Percentiles rank a stretch among this genome's conserved stretches.
These are phyloP conservation scores for Panaeolus papilionaceus DNA, from an alignment of 768 basidiomycete species.

Conservation along the genomic window DNA sequence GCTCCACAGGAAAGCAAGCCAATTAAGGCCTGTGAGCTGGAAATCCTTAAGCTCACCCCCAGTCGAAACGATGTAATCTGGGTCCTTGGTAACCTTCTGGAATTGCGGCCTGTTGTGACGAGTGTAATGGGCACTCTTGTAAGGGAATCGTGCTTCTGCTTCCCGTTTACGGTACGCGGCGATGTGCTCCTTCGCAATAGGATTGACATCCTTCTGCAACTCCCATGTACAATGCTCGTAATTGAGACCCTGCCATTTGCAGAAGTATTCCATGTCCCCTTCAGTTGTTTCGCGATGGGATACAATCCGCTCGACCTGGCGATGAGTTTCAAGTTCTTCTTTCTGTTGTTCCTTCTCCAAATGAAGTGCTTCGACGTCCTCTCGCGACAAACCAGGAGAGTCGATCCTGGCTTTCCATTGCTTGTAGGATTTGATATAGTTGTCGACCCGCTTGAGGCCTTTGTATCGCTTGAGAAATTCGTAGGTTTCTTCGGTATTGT, in stretches of 20 bases:
- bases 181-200: conserved; percentile 79
- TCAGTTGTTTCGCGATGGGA: conserved; percentile 71
- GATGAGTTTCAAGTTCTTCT: conserved; percentile 90
- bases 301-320: conserved; percentile 91
- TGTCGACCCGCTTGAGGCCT: conserved; percentile 97
- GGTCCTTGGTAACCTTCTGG: conserved; percentile 85
- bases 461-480: conserved; percentile 95
- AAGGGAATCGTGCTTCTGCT: conserved; percentile 82
- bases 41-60: conserved; percentile 96
- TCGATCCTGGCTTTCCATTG: conserved; percentile 69
- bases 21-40: conserved; percentile 97
- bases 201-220: conserved; percentile 75
- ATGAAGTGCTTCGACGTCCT: conserved; percentile 89
- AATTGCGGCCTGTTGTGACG: conserved; percentile 77
- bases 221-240: conserved; percentile 99
- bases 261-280: conserved; percentile 82
- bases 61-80: conserved; percentile 78
- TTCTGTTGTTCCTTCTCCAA: conserved; percentile 91
- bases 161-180: conserved; percentile 81
- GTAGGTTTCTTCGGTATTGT: conserved; percentile 99
- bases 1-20: conserved; percentile 97
- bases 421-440: conserved; percentile 95
- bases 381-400: conserved; percentile 72
- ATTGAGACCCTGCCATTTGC: conserved; percentile 95
- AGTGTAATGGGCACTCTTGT: conserved; percentile 76